Conservation (phyloP, 768 basidiomycete genomes). For the Russula sp. region DNA sequence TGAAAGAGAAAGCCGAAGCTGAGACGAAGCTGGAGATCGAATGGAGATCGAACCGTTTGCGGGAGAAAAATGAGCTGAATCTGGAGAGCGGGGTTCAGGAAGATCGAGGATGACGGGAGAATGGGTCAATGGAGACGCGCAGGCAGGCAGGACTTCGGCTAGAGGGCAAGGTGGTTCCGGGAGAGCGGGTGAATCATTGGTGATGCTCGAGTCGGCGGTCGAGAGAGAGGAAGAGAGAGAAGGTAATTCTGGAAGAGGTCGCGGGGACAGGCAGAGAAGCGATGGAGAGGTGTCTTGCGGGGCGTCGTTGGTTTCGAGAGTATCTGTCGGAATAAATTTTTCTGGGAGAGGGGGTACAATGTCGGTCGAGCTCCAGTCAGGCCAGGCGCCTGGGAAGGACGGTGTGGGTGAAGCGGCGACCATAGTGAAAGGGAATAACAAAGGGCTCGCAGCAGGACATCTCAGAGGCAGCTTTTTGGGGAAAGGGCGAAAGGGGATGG, state of each 20-base stretch:
- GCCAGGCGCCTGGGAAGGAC: conserved; percentile 45
- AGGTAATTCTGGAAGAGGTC: conserved; percentile 21
- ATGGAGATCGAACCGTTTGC: conserved; percentile 11
- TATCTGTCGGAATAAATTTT: neutral
- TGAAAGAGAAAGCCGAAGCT: conserved; percentile 16
- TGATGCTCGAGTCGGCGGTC: conserved; percentile 11
- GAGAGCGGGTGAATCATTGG: neutral
- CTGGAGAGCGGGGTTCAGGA: conserved; percentile 22
- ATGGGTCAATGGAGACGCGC: neutral
- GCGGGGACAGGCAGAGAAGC: conserved; percentile 13
- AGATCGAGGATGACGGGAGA: conserved; percentile 14
- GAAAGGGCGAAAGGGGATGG: neutral
- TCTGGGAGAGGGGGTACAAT: conserved; percentile 13
- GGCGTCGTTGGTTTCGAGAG: neutral
- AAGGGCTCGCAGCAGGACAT: neutral
- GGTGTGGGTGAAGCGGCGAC: conserved; percentile 29
- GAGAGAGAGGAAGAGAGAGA: conserved; percentile 22
- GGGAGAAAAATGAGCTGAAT: conserved; percentile 22
- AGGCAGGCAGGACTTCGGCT: neutral
- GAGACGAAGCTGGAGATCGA: conserved; percentile 20
- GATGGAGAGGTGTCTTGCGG: conserved; percentile 17
- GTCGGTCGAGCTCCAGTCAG: conserved; percentile 26
- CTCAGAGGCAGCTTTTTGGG: neutral
- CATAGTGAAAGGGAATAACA: conserved; percentile 21
- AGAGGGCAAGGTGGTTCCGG: neutral